Evolutionary conservation across 73 alveolate species (phyloP).

Genomic region (Paramecium octaurelia): DNA sequence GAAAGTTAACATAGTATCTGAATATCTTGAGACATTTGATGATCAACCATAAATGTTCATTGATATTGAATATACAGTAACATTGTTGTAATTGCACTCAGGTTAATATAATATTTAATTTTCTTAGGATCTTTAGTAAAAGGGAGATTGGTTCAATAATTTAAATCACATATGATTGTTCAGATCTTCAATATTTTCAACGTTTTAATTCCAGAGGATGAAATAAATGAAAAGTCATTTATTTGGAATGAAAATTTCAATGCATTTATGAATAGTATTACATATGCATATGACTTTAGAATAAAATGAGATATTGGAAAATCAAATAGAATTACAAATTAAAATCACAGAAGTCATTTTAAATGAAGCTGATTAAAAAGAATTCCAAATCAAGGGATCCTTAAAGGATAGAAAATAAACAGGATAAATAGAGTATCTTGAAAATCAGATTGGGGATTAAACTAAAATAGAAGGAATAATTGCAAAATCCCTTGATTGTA

Average conservation of each 20-base stretch:
- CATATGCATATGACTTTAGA: neutral
- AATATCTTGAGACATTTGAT: neutral
- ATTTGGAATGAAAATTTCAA: neutral
- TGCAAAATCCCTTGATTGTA: neutral
- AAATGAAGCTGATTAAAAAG: neutral
- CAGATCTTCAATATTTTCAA: neutral
- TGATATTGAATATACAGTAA: constrained; percentile 18
- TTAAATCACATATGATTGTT: neutral
- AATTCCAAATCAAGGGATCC: neutral
- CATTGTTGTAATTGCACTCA: neutral
- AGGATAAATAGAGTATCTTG: neutral
- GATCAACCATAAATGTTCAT: neutral
- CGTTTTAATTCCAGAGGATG: neutral
- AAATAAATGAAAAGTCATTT: neutral
- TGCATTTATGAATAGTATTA: constrained; percentile 1
- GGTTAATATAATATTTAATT: neutral
- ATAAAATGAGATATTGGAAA: neutral
- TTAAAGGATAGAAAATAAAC: neutral
- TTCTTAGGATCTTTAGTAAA: neutral
- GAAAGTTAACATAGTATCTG: neutral
- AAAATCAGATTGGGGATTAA: neutral
- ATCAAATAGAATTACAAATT: neutral
- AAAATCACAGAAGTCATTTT: neutral
- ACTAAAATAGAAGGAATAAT: neutral
- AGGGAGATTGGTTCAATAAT: neutral